phyloP scores from a whole-genome alignment of 495 filamentous ascomycete species.

The Aspergillus sclerotioniger region DNA sequence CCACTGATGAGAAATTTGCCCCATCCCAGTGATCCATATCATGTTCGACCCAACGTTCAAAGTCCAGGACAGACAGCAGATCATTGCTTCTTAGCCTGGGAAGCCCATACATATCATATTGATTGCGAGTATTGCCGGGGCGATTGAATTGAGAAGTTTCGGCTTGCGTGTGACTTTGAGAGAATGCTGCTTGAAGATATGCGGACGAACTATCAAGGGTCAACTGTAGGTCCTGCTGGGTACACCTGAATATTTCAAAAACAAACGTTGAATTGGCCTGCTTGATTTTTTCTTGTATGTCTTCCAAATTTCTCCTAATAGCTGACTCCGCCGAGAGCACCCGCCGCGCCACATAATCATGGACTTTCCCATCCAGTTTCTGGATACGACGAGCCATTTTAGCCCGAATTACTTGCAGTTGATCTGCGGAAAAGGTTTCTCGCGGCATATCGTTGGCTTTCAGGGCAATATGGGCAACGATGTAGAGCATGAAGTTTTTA shows the following conservation, averaged over 20 bases:
- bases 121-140: constrained; percentile 6
- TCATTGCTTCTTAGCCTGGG: constrained; percentile 14
- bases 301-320: constrained; percentile 3
- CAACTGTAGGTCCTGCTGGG: constrained; percentile 14
- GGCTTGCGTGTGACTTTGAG: neutral
- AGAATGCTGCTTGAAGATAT: constrained; percentile 10
- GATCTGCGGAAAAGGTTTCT: constrained; percentile 24
- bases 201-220: constrained; percentile 12
- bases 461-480: constrained; percentile 32
- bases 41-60: constrained; percentile 43
- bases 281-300: constrained; percentile 1
- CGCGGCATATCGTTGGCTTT: constrained; percentile 26
- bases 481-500: constrained; percentile 51
- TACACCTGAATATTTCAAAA: neutral
- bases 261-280: neutral
- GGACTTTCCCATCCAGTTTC: constrained; percentile 34
- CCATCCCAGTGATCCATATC: constrained; percentile 30
- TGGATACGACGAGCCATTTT: constrained; percentile 46
- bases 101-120: constrained; percentile 4
- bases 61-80: constrained; percentile 16
- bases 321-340: neutral
- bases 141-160: constrained; percentile 9
- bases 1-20: constrained; percentile 14
- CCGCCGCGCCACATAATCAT: constrained; percentile 9
- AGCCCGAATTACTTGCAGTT: constrained; percentile 39